Conservation (phyloP, 768 basidiomycete genomes). For the Suillus discolor region DNA sequence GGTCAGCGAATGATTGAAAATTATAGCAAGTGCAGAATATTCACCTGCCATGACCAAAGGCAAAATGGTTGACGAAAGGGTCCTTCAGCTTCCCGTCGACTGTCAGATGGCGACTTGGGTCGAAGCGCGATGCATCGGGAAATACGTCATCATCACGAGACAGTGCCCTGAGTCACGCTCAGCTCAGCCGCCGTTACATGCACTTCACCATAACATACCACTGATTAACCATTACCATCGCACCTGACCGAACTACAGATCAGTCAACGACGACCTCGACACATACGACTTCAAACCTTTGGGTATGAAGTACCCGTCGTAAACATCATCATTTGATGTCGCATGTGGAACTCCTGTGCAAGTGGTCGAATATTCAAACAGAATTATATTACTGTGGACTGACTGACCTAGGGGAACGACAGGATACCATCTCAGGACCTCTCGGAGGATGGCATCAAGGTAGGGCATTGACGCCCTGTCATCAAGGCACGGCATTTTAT, state of each 20-base stretch:
- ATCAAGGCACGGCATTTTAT: constrained; percentile 12
- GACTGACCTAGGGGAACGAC: constrained; percentile 28
- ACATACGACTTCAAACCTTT: constrained; percentile 38
- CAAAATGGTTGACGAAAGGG: not conserved
- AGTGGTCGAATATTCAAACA: not conserved
- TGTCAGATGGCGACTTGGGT: constrained; percentile 2
- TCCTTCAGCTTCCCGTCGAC: constrained; percentile 1
- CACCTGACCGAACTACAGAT: not conserved
- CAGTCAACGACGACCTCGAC: not conserved
- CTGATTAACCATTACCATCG: not conserved
- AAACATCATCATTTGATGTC: constrained; percentile 38
- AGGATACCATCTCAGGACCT: constrained; percentile 27
- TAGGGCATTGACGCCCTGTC: constrained; percentile 28
- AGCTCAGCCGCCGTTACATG: not conserved
- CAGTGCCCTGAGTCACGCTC: not conserved
- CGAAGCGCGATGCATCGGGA: constrained; percentile 6
- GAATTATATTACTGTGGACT: not conserved
- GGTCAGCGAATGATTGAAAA: not conserved
- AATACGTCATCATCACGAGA: constrained; percentile 1
- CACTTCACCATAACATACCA: not conserved
- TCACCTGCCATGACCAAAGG: constrained; percentile 5
- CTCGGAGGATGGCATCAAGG: constrained; percentile 24
- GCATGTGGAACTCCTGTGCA: constrained; percentile 25
- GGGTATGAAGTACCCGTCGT: constrained; percentile 49
- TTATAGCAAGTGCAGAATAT: not conserved